Evolutionary conservation across 2,329 filamentous ascomycete genomes (phyloP), one percentile per base, ranked within the genome.

Genomic region (Penicillium vulpinum): DNA sequence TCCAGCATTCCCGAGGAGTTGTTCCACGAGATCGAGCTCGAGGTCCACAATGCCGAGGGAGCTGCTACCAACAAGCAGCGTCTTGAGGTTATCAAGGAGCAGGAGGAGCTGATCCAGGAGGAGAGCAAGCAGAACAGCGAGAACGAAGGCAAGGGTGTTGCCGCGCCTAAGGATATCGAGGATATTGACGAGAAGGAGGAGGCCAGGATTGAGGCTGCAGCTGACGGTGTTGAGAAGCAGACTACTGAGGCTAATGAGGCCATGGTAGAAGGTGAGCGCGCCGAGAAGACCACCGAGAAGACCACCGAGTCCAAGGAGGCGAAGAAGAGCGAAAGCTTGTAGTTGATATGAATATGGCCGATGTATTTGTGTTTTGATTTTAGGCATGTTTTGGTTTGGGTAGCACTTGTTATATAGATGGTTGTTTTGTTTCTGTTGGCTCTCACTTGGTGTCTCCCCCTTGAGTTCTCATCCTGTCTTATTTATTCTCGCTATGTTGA

Each of bases 1-100:
- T 95, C 91, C 39, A 92, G 90, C 59, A 97, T 99, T 61, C 94
- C 94, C 3, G 94, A 99, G 77, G 94, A 99, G 76, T 83, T 99
- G 39, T 99, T 95, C 90, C 94, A 99, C 82, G 94, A 99, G 81
- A 97, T 99, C 62, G 94, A 97, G 78, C 88, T 99, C 31, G 94
- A 99, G 79, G 92, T 99, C 10, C 91, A 97, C 82, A 96, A 88
- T 60, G 92, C 93, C 47, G 94, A 99, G 78, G 94, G 94, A 60
- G 93, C 92, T 11, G 94, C 94, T 24, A 99, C 94, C 64, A 99
- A 99, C 85, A 97, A 95, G 84, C 94, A 97, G 82, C 89, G 94
- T 74, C 88, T 99, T 40, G 94, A 99, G 80, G 94, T 99, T 16
- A 84, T 99, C 72, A 95, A 92, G 84, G 94, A 99, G 80, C 94